These are phyloP conservation scores for Microascus cirrosus DNA, from an alignment of 2,329 filamentous ascomycete genomes.

Conservation along the genomic window DNA sequence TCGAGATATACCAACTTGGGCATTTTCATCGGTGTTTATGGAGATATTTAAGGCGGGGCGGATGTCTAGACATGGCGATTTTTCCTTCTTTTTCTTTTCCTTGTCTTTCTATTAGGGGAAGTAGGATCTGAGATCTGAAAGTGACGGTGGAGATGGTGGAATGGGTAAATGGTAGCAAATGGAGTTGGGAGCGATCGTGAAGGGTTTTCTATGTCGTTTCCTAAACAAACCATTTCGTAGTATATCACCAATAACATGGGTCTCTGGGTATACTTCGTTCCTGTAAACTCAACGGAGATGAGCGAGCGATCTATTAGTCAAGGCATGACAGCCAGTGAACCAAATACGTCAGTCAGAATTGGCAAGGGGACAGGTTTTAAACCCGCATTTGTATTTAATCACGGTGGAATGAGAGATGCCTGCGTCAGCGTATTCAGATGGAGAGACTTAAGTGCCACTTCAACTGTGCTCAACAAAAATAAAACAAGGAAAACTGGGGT, in stretches of 20 bases:
- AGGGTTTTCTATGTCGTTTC: neutral
- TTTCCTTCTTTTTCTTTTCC: neutral
- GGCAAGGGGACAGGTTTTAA: too few relatives aligned
- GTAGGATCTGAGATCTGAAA: neutral
- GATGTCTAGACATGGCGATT: neutral
- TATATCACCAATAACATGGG: neutral
- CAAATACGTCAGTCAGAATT: too few relatives aligned
- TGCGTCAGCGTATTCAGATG: too few relatives aligned
- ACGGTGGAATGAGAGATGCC: too few relatives aligned
- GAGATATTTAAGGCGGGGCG: neutral
- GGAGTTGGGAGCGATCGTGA: neutral
- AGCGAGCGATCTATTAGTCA: too few relatives aligned
- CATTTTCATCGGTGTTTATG: conserved; percentile 4
- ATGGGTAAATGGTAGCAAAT: neutral
- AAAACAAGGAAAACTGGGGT: too few relatives aligned
- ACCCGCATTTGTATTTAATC: too few relatives aligned
- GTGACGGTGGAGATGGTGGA: neutral
- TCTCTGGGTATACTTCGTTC: neutral
- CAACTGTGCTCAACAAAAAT: too few relatives aligned
- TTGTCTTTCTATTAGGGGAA: neutral
- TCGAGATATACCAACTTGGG: neutral
- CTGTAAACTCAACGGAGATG: neutral
- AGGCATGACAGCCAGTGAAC: too few relatives aligned
- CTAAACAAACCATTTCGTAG: neutral
- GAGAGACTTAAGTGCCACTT: too few relatives aligned